A percentile compares a stretch with the other conserved stretches of the same genome.
These are phyloP conservation scores for Ophiocordyceps camponoti-floridani DNA, from an alignment of 2,329 filamentous ascomycete species.

Conservation along the genomic window DNA sequence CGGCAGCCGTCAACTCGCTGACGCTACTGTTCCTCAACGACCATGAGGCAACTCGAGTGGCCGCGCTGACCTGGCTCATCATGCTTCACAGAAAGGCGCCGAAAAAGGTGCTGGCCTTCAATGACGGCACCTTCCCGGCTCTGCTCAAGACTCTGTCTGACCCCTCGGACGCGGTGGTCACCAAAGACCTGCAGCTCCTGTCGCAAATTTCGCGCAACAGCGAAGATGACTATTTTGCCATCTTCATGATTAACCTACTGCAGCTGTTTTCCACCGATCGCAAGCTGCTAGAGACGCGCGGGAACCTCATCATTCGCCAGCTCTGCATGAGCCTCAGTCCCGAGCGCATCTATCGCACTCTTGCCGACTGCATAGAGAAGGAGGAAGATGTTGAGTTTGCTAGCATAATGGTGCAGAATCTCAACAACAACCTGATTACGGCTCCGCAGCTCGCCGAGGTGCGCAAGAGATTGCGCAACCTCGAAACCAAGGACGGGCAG, in stretches of 20 bases:
- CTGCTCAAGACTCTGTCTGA: constrained; percentile 92
- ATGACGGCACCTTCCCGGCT: constrained; percentile 92
- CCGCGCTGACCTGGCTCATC: constrained; percentile 86
- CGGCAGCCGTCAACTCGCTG: constrained; percentile 80
- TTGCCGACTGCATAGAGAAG: constrained; percentile 92
- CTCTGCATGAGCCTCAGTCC: constrained; percentile 84
- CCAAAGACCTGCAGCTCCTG: constrained; percentile 77
- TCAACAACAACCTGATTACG: constrained; percentile 98
- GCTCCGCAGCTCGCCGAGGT: constrained; percentile 86
- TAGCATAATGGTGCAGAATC: constrained; percentile 97
- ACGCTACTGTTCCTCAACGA: constrained; percentile 92
- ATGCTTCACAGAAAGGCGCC: constrained; percentile 96
- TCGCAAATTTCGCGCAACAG: constrained; percentile 95
- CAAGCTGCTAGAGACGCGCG: constrained; percentile 74
- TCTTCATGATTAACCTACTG: constrained; percentile 93
- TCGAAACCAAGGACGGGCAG: constrained; percentile 90
- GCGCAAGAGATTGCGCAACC: constrained; percentile 72
- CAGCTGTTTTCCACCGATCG: constrained; percentile 93
- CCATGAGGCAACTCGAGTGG: constrained; percentile 87
- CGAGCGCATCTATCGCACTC: constrained; percentile 84
- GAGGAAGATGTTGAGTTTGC: constrained; percentile 98
- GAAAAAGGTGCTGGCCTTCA: constrained; percentile 81
- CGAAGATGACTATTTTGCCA: constrained; percentile 92
- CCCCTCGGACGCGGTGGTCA: constrained; percentile 87
- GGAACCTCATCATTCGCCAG: constrained; percentile 92